phyloP scores from a whole-genome alignment of 2,329 filamentous ascomycete species.

The Ophiosphaerella narmari region DNA sequence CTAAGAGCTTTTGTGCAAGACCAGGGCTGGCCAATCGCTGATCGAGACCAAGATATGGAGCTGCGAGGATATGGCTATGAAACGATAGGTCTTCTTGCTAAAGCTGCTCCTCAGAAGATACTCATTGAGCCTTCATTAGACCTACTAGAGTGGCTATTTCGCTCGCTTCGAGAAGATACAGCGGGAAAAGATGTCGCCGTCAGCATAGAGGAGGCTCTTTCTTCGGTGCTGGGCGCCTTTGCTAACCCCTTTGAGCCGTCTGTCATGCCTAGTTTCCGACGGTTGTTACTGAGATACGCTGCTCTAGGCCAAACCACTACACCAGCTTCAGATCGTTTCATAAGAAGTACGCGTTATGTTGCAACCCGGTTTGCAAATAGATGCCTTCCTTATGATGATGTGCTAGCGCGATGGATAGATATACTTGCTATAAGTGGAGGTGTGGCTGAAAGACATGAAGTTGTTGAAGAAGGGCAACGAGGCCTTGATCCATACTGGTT shows the following conservation, averaged over 20 bases:
- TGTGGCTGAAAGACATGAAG: slow-evolving; percentile 73
- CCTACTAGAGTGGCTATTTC: slow-evolving; percentile 77
- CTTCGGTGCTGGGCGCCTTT: slow-evolving; percentile 71
- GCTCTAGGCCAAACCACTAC: slow-evolving; percentile 16
- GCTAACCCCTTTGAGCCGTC: slow-evolving; percentile 49
- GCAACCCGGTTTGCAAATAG: slow-evolving; percentile 88
- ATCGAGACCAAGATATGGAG: slow-evolving; percentile 60
- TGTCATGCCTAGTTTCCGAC: slow-evolving; percentile 47
- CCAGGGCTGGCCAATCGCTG: slow-evolving; percentile 80
- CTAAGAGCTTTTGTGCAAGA: slow-evolving; percentile 74
- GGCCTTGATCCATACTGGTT: slow-evolving; percentile 83
- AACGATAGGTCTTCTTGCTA: slow-evolving; percentile 80
- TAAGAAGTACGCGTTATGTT: slow-evolving; percentile 73
- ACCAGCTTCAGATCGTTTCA: slow-evolving; percentile 47
- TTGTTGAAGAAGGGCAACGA: slow-evolving; percentile 86
- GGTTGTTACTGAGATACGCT: slow-evolving; percentile 41
- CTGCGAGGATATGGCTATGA: slow-evolving; percentile 86
- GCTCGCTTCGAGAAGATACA: slow-evolving; percentile 78
- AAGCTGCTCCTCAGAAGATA: slow-evolving; percentile 64
- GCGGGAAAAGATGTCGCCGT: slow-evolving; percentile 75
- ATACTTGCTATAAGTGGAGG: slow-evolving; percentile 76
- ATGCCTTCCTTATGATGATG: slow-evolving; percentile 78
- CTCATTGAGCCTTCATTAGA: slow-evolving; percentile 57
- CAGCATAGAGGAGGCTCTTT: slow-evolving; percentile 87
- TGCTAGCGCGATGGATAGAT: slow-evolving; percentile 84